Base-by-base conservation (phyloP, 2,329 filamentous ascomycete genomes). In the Xenosphaeropsis pyriputrescens region DNA sequence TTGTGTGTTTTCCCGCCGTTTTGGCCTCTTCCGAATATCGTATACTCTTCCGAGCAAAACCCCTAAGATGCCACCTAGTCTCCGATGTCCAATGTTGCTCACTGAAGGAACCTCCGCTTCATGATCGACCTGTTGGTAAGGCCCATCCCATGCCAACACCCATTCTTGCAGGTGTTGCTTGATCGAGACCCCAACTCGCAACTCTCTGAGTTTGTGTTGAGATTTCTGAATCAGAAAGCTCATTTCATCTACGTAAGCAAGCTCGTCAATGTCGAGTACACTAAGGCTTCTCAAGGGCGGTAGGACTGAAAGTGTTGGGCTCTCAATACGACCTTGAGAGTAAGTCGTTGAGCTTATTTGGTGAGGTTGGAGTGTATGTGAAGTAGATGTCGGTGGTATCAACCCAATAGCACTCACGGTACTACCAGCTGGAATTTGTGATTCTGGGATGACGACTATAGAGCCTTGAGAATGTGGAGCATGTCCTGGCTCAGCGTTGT, bases 201-300 rank as follows among this genome's bases (percentile, higher is more conserved):
- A 64, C 55, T 89, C 84, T 19, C 71, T 68, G 13, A 91, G 60
- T 32, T 67, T 67, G 43, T 68, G 64, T 41, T 73, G 65, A 11
- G 83, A 89, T 17, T 76, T 72, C 42, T 79, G 78, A 42, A 91
- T 75, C 11, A 91, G 65, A 32, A 84, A 65, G 38, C 79, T 79
- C 72, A 91, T 80, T 58, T 91, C 85, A 51, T 89, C 83, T 29
- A 89, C 59, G 54, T 91, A 91, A 18, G 78, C 70, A n/a, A 85
- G 59, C 52, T 89, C 82, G 50, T 91, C 85, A 42, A 91, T 81
- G 47, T 91, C 80, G 32, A 91, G 63, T 1, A 88, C 84, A 36
- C 72, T 82, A 41, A 91, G 57, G 46, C 78, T 85, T 55, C 76
- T 81, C 37, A 91, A 57, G 1, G 82, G 69, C 8, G 83, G 82